Evolutionary conservation across 2,329 filamentous ascomycete genomes (phyloP).

Genomic region (Knoxdaviesia capensis): DNA sequence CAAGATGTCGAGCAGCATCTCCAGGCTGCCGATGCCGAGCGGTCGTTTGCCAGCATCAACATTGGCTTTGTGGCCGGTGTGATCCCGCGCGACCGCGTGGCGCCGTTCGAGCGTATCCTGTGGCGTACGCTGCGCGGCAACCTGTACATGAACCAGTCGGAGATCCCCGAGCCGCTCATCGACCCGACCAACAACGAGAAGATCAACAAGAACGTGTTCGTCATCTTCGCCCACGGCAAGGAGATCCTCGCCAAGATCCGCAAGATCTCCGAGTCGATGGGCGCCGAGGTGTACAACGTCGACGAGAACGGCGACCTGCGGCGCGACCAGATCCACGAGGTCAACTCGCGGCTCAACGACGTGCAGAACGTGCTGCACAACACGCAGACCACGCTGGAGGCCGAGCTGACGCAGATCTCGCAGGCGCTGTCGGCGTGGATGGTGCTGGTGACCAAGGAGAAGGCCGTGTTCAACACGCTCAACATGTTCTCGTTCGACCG

Average conservation of each 20-base stretch:
- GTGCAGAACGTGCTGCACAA: constrained; percentile 83
- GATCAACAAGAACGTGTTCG: constrained; percentile 93
- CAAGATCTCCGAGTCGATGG: constrained; percentile 95
- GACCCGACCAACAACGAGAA: constrained; percentile 85
- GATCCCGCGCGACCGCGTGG: constrained; percentile 80
- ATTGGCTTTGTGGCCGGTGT: constrained; percentile 97
- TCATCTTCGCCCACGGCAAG: constrained; percentile 97
- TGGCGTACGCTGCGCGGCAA: constrained; percentile 96
- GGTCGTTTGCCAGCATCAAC: constrained; percentile 92
- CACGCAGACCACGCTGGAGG: constrained; percentile 84
- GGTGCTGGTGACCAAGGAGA: constrained; percentile 95
- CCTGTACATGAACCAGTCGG: constrained; percentile 98
- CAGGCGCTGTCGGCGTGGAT: constrained; percentile 91
- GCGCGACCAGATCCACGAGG: constrained; percentile 89
- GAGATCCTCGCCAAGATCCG: constrained; percentile 97
- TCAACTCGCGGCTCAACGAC: constrained; percentile 82
- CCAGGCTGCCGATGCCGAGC: constrained; percentile 46
- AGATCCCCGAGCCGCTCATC: constrained; percentile 84
- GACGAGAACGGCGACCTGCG: constrained; percentile 94
- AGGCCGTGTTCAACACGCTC: constrained; percentile 86
- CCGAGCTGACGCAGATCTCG: constrained; percentile 82
- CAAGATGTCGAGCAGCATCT: constrained; percentile 78
- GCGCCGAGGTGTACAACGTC: constrained; percentile 87
- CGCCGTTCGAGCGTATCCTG: constrained; percentile 87
- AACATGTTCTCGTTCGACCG: constrained; percentile 96